Conservation (phyloP, 2,329 filamentous ascomycete species). For the Scedosporium aurantiacum region DNA sequence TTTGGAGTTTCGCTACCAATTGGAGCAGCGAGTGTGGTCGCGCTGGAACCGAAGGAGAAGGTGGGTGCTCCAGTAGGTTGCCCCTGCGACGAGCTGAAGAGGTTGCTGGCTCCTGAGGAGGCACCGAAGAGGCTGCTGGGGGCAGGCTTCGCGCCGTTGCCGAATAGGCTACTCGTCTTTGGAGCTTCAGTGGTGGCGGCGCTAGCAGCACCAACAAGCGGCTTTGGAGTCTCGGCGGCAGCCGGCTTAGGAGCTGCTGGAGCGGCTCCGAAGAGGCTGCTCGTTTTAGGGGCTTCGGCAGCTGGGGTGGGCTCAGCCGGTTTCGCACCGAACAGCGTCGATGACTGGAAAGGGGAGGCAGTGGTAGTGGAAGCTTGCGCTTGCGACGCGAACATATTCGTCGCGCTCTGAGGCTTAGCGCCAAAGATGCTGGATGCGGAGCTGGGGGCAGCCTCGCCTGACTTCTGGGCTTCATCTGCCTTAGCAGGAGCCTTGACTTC, state of each 20-base stretch:
- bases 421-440: constrained; percentile 13
- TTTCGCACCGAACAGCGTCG: constrained; percentile 23
- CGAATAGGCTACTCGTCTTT: constrained; percentile 3
- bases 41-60: constrained; percentile 21
- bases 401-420: constrained; percentile 14
- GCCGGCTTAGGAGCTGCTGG: constrained; percentile 5
- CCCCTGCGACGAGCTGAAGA: constrained; percentile 18
- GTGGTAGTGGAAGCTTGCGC: neutral
- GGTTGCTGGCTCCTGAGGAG: constrained; percentile 11
- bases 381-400: neutral
- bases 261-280: constrained; percentile 12
- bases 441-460: neutral
- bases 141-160: constrained; percentile 6
- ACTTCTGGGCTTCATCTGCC: neutral
- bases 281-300: constrained; percentile 9
- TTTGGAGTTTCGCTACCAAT: constrained; percentile 16
- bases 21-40: constrained; percentile 11
- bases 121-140: constrained; percentile 9
- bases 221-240: constrained; percentile 6
- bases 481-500: neutral
- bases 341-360: neutral
- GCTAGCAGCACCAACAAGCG: constrained; percentile 8
- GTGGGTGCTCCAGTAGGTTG: constrained; percentile 13
- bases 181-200: neutral
- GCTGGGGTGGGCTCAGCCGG: constrained; percentile 16